These are phyloP conservation scores for Aphanomyces cochlioides DNA, from an alignment of 352 stramenopile species.

Conservation along the genomic window DNA sequence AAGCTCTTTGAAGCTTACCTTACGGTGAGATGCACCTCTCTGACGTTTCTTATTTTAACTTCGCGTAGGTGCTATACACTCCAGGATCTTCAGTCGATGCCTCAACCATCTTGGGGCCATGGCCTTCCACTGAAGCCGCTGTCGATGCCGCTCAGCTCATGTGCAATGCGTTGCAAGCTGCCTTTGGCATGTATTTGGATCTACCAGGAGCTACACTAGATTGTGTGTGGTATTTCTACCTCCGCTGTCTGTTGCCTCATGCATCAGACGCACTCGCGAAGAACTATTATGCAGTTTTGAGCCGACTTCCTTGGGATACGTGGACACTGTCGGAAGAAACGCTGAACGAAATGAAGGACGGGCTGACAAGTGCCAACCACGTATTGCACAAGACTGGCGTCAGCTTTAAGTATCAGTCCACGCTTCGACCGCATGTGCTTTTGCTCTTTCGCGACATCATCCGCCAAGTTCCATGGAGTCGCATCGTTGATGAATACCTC, in stretches of 20 bases:
- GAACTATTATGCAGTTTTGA: constrained; percentile 77
- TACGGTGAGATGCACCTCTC: not conserved
- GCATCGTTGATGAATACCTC: constrained; percentile 11
- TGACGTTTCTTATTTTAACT: too few relatives aligned
- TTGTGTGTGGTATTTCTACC: constrained; percentile 77
- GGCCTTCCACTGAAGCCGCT: constrained; percentile 34
- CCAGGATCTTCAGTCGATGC: constrained; percentile 63
- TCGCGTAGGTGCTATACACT: constrained; percentile 49
- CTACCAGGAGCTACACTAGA: constrained; percentile 46
- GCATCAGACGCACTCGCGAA: constrained; percentile 76
- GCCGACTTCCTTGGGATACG: constrained; percentile 72
- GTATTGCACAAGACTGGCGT: not conserved
- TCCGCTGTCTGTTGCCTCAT: constrained; percentile 65
- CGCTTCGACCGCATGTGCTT: constrained; percentile 19
- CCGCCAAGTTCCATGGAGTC: not conserved
- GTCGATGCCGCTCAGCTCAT: constrained; percentile 2
- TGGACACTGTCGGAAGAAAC: constrained; percentile 80
- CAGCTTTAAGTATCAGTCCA: constrained; percentile 26
- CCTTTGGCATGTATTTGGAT: not conserved
- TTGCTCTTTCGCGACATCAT: constrained; percentile 16
- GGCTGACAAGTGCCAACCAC: not conserved
- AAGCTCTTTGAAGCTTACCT: constrained; percentile 76
- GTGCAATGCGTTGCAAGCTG: not conserved
- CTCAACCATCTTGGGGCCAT: constrained; percentile 61
- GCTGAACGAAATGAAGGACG: constrained; percentile 62